These are phyloP conservation scores for Kwoniella botswanensis DNA, from an alignment of 768 basidiomycete genomes.

Conservation along the genomic window DNA sequence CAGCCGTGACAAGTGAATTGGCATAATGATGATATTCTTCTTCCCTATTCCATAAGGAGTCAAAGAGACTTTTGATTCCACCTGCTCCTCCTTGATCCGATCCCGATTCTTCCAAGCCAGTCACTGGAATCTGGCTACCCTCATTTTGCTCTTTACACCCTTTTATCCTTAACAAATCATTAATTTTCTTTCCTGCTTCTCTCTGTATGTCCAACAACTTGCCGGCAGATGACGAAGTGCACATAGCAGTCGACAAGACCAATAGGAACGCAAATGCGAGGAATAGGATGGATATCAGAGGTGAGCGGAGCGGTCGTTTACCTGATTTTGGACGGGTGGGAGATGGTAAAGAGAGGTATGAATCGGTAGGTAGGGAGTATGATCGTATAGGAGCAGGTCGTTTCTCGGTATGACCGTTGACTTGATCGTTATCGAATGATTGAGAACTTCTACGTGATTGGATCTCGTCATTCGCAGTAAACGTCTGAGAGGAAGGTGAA, in stretches of 20 bases:
- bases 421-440: not conserved
- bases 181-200: not conserved
- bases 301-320: constrained; percentile 11
- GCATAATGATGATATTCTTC: not conserved
- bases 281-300: constrained; percentile 19
- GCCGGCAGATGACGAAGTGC: constrained; percentile 5
- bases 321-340: constrained; percentile 3
- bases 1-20: not conserved
- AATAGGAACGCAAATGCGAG: constrained; percentile 13
- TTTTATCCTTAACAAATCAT: not conserved
- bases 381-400: not conserved
- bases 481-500: constrained; percentile 1
- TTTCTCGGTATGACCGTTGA: not conserved
- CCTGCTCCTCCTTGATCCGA: not conserved
- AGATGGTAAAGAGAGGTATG: constrained; percentile 11
- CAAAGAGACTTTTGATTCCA: not conserved
- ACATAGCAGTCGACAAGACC: constrained; percentile 15
- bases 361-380: constrained; percentile 1
- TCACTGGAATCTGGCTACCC: too few species aligned
- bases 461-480: not conserved
- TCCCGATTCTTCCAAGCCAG: not conserved
- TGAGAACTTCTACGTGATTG: not conserved
- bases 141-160: not conserved
- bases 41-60: not conserved
- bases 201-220: constrained; percentile 12